Conservation (phyloP, 2,329 filamentous ascomycete species). For the Neonectria punicea region DNA sequence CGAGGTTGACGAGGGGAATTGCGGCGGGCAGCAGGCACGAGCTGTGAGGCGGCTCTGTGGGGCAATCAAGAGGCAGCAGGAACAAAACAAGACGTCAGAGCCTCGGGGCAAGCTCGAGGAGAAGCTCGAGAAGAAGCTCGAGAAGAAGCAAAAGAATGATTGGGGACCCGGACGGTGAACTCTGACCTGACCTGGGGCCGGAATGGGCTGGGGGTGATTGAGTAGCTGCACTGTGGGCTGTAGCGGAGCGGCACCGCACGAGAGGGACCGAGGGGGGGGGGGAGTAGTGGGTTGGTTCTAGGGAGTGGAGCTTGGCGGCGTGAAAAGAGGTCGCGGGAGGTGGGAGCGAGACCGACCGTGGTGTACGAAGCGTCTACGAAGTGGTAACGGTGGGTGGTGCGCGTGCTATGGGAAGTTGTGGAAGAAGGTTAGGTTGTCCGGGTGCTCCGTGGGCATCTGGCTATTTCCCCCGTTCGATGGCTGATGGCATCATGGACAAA, state of each 20-base stretch:
- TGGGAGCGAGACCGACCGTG: not conserved
- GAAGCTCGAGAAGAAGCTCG: conserved; percentile 14
- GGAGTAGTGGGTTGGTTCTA: not conserved
- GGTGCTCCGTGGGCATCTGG: conserved; percentile 3
- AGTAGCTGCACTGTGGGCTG: conserved; percentile 26
- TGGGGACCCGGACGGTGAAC: conserved; percentile 41
- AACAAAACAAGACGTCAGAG: conserved; percentile 28
- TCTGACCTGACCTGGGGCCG: conserved; percentile 42
- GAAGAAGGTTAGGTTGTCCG: not conserved
- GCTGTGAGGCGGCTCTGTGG: conserved; percentile 8
- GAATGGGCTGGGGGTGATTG: conserved; percentile 38
- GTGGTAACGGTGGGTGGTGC: not conserved
- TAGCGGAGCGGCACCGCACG: conserved; percentile 13
- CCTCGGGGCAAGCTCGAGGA: conserved; percentile 12
- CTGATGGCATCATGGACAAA: conserved; percentile 25
- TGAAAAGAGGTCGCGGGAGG: conserved; percentile 4
- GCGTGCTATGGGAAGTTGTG: not conserved
- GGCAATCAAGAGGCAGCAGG: conserved; percentile 21
- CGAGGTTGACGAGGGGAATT: conserved; percentile 24
- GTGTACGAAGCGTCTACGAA: not conserved
- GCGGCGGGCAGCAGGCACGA: conserved; percentile 28
- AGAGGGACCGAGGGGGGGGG: conserved; percentile 6
- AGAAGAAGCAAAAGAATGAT: conserved; percentile 35
- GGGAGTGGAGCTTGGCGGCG: not conserved
- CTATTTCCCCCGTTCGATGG: conserved; percentile 4